Conservation (phyloP, 2,329 filamentous ascomycete species). For the Colletotrichum tanaceti region DNA sequence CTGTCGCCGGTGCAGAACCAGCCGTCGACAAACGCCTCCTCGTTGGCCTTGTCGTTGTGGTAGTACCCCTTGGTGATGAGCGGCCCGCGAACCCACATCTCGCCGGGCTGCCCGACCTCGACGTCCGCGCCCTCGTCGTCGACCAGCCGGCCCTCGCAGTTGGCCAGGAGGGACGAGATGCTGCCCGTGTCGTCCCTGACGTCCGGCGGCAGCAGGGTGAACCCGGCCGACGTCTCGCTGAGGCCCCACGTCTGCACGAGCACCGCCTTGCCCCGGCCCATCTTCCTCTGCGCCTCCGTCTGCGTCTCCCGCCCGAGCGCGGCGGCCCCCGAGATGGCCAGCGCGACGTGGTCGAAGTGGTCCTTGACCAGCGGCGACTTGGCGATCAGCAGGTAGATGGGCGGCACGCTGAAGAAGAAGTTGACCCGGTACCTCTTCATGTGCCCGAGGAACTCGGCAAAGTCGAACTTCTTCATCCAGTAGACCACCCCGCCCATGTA, state of each 20-base stretch:
- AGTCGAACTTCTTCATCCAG: conserved; percentile 73
- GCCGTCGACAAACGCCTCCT: conserved; percentile 64
- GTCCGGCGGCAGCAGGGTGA: conserved; percentile 58
- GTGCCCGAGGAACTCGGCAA: conserved; percentile 65
- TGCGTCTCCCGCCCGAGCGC: conserved; percentile 68
- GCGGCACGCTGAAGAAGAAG: conserved; percentile 69
- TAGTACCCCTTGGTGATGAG: conserved; percentile 79
- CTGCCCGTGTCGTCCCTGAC: conserved; percentile 59
- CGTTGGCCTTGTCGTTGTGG: conserved; percentile 74
- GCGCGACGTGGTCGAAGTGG: conserved; percentile 64
- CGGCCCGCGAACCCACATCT: conserved; percentile 76
- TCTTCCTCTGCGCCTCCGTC: conserved; percentile 59
- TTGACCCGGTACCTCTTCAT: conserved; percentile 63
- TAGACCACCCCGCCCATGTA: conserved; percentile 62
- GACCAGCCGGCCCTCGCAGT: conserved; percentile 51
- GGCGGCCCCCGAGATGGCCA: too few relatives aligned
- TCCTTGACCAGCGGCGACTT: conserved; percentile 66
- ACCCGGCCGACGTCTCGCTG: conserved; percentile 64
- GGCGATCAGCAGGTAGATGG: conserved; percentile 69
- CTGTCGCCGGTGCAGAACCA: conserved; percentile 88
- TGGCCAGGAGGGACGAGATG: conserved; percentile 56
- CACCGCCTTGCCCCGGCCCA: conserved; percentile 54
- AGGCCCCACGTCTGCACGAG: conserved; percentile 69
- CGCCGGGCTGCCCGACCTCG: conserved; percentile 59
- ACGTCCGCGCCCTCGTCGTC: conserved; percentile 56